Evolutionary conservation across 2,329 filamentous ascomycete genomes (phyloP), one percentile per base, ranked within the genome.

Genomic region (Colletotrichum agaves): DNA sequence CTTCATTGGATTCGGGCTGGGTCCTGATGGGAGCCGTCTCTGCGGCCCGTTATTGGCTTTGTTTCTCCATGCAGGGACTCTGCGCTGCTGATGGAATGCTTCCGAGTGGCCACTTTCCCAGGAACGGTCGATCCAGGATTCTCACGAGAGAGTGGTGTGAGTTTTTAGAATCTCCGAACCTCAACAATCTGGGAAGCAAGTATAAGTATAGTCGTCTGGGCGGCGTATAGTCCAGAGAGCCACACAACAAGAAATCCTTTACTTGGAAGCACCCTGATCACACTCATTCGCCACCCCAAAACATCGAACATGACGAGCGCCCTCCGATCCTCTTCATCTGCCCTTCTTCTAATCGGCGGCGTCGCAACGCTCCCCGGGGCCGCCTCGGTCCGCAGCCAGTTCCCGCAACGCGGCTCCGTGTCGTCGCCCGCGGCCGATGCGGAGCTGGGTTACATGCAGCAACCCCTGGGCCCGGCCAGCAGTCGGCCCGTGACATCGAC

Each of bases 301-400:
- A 21, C 11, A 13, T 31, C 41, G 2, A 39, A 39, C 11, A 64
- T 35, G 39, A 69, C 67, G 66, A 67, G 62, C 37, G 62, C 52
- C 23, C 56, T 67, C 12, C 47, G 66, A n/a, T 62, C 68, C 13
- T 66, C 68, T 4, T 71, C 71, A 1, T 71, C 71, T 6, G 61
- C 67, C 10, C 69, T 71, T n/a, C 63, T 73, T 49, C 70, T 72
- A 39, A 58, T 73, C 33, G 70, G 71, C 10, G 72, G 71, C 55
- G 70, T 73, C 3, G 71, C 72, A 10, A 69, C 70, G 7, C 68
- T 73, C 1, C 71, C 72, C 13, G 67, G 71, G 31, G 72, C 70
- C 35, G 60, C 71, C 33, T 56, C 71, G 15, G 72, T 72, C 23
- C 70, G 71, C 55, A 70, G 63, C 4, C 61, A 55, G 11, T 69